Percentiles rank a stretch among this genome's conserved stretches.
Evolutionary conservation across 176 grass and related monocot species (phyloP).

Genomic region (Paspalum notatum): DNA sequence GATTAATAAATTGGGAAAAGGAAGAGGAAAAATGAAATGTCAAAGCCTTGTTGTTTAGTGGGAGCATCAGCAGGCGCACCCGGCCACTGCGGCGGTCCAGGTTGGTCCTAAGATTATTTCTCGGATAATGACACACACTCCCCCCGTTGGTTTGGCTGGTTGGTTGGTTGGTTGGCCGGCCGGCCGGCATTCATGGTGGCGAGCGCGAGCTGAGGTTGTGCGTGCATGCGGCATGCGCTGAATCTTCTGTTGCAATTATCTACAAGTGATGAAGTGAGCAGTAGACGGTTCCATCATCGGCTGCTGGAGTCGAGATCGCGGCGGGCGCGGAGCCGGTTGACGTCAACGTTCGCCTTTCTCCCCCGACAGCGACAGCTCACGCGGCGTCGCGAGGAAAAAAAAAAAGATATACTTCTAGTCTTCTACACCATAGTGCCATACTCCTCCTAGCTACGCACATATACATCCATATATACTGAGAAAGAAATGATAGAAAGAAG

Average conservation of each 20-base stretch:
- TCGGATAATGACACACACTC: conserved; percentile 25
- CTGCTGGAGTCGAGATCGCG: not conserved
- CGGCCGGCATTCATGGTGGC: conserved; percentile 38
- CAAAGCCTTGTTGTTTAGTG: conserved; percentile 27
- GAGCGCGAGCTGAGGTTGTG: too few relatives aligned
- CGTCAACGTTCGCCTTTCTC: conserved; percentile 29
- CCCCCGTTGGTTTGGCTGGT: conserved; percentile 2
- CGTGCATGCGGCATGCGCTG: not conserved
- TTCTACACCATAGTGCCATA: too few relatives aligned
- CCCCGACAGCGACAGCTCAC: not conserved
- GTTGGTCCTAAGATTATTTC: conserved; percentile 39
- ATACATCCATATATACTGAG: too few relatives aligned
- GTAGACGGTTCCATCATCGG: conserved; percentile 25
- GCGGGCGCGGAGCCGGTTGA: not conserved
- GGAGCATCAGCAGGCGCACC: too few relatives aligned
- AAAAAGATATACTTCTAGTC: too few relatives aligned
- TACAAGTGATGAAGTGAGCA: conserved; percentile 31
- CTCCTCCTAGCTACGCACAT: too few relatives aligned
- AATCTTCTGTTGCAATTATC: conserved; percentile 43
- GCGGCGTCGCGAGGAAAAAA: not conserved
- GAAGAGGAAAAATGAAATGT: too few relatives aligned
- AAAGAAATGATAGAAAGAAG: too few relatives aligned
- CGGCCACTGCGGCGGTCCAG: too few relatives aligned
- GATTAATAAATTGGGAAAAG: too few relatives aligned
- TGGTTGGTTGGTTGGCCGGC: conserved; percentile 1